These are phyloP conservation scores for Saturnispora sekii DNA, from an alignment of 805 yeast genomes.

Conservation along the genomic window DNA sequence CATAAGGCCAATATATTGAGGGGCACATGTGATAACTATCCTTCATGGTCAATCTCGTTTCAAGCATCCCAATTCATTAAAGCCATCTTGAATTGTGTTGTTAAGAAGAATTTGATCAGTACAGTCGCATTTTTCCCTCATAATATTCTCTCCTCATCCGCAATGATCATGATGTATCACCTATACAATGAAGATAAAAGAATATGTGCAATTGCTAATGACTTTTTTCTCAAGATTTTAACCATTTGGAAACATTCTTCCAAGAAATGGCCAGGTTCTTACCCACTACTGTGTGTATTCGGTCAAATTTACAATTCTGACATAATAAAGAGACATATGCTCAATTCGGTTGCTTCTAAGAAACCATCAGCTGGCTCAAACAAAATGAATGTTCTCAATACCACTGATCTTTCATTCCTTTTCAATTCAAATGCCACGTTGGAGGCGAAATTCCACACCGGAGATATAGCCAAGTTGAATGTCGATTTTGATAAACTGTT, in stretches of 20 bases:
- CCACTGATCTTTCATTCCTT: constrained; percentile 6
- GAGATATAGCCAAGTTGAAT: constrained; percentile 10
- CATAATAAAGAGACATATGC: constrained; percentile 14
- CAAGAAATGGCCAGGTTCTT: constrained; percentile 46
- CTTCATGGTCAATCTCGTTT: constrained; percentile 74
- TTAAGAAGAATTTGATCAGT: constrained; percentile 42
- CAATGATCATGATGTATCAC: constrained; percentile 64
- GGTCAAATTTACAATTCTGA: constrained; percentile 31
- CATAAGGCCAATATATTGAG: constrained; percentile 60
- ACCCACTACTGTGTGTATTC: constrained; percentile 44
- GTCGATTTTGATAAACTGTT: constrained; percentile 19
- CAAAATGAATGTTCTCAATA: constrained; percentile 4
- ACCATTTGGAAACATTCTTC: constrained; percentile 31
- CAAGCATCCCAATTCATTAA: constrained; percentile 74
- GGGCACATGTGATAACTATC: constrained; percentile 26
- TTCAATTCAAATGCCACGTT: constrained; percentile 1
- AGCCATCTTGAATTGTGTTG: constrained; percentile 46
- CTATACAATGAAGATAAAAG: constrained; percentile 26
- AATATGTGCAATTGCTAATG: constrained; percentile 18
- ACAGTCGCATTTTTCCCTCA: constrained; percentile 31
- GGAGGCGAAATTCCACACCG: constrained; percentile 1
- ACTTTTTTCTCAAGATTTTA: constrained; percentile 17
- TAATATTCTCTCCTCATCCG: constrained; percentile 43
- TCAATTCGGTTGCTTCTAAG: constrained; percentile 10
- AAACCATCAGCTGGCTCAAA: not conserved